These are phyloP conservation scores for Biscogniauxia mediterranea DNA, from an alignment of 2,329 filamentous ascomycete species.

Conservation along the genomic window DNA sequence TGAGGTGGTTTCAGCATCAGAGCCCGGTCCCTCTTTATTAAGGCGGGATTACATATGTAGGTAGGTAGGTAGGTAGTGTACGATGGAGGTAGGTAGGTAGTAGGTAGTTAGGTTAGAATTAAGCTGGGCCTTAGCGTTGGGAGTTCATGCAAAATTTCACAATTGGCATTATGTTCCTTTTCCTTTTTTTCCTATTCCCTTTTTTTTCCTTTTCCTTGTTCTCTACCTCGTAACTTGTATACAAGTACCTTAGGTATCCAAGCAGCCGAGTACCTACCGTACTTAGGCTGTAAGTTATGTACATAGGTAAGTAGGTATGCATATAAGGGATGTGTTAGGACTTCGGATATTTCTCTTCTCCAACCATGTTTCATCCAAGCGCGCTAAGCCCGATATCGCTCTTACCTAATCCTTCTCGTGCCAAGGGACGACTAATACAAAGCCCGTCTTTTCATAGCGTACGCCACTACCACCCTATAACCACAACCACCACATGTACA, in stretches of 20 bases:
- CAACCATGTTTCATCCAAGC: not conserved
- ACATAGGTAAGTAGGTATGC: not conserved
- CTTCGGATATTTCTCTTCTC: not conserved
- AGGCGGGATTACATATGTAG: not conserved
- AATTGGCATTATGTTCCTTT: too few relatives aligned
- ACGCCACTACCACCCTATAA: not conserved
- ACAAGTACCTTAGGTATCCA: too few relatives aligned
- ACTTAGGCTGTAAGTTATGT: too few relatives aligned
- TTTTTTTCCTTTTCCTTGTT: too few relatives aligned
- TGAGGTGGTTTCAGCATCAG: not conserved
- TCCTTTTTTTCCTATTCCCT: too few relatives aligned
- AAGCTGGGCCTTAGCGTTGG: too few relatives aligned
- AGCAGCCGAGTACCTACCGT: too few relatives aligned
- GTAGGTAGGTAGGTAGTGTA: too few relatives aligned
- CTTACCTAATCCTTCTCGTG: not conserved
- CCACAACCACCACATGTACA: too few relatives aligned
- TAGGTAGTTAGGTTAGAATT: not conserved
- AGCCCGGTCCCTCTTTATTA: not conserved
- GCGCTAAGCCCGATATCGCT: not conserved
- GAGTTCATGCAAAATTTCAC: too few relatives aligned
- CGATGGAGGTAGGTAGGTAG: too few relatives aligned
- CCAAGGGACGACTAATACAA: not conserved
- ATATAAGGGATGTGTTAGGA: not conserved
- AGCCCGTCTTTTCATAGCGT: not conserved
- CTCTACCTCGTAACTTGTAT: too few relatives aligned